Evolutionary conservation across 1,284 basidiomycete species (phyloP).

Genomic region (Ustilago lituana): DNA sequence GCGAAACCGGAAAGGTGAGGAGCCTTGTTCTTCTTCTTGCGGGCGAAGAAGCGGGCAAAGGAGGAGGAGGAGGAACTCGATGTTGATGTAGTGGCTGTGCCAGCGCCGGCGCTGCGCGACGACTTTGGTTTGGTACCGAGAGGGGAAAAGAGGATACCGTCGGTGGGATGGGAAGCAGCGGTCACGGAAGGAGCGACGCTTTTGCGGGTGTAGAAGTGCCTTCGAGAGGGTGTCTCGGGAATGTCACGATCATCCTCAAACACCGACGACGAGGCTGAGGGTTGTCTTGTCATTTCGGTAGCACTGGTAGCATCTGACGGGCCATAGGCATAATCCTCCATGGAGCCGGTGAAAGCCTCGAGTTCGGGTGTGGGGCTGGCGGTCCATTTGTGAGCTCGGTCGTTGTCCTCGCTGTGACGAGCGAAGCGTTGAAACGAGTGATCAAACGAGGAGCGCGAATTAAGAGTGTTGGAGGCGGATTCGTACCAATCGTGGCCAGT

Average conservation of each 20-base stretch:
- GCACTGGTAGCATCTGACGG: constrained; percentile 1
- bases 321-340: constrained; percentile 18
- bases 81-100: constrained; percentile 4
- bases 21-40: constrained; percentile 56
- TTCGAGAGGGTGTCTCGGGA: constrained; percentile 20
- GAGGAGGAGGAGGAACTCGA: constrained; percentile 34
- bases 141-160: constrained; percentile 37
- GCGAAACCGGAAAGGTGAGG: constrained; percentile 20
- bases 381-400: constrained; percentile 18
- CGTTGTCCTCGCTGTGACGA: constrained; percentile 15
- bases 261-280: constrained; percentile 39
- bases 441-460: constrained; percentile 31
- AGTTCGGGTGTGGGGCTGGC: constrained; percentile 55
- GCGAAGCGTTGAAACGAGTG: constrained; percentile 4
- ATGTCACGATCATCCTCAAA: constrained; percentile 52
- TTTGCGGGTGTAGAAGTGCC: constrained; percentile 39
- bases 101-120: constrained; percentile 18
- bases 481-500: constrained; percentile 39
- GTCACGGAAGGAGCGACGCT: constrained; percentile 12
- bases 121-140: constrained; percentile 17
- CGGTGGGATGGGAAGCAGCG: constrained; percentile 3
- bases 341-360: constrained; percentile 52
- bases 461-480: constrained; percentile 1
- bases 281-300: constrained; percentile 32
- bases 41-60: constrained; percentile 47